Conservation (phyloP, 148 eudicot species). For the Vaccinium darrowii region DNA sequence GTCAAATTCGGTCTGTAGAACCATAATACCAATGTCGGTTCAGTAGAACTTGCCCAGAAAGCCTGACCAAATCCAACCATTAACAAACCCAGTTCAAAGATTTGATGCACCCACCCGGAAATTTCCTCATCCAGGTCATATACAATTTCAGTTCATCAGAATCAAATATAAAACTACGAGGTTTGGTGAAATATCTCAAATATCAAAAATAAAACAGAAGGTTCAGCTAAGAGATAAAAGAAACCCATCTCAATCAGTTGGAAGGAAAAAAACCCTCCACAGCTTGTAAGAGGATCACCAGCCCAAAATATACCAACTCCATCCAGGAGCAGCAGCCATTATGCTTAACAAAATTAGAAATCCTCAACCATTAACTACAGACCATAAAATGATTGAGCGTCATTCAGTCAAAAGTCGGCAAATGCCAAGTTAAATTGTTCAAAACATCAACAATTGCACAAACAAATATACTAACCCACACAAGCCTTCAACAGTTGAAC, state of each 20-base stretch:
- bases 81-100: not conserved
- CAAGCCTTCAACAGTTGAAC: not conserved
- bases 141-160: not conserved
- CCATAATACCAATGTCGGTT: not conserved
- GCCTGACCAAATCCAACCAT: not conserved
- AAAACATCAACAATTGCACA: not conserved
- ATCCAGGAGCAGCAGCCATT: not conserved
- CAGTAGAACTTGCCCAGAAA: not conserved
- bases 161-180: not conserved
- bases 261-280: not conserved
- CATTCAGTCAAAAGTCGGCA: conserved; percentile 1
- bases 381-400: not conserved
- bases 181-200: not conserved
- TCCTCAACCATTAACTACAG: not conserved
- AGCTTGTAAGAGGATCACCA: too few relatives aligned
- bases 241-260: not conserved
- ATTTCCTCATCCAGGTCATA: not conserved
- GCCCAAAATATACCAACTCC: not conserved
- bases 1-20: too few relatives aligned
- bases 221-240: not conserved
- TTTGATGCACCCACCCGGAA: not conserved
- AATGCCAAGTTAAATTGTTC: not conserved
- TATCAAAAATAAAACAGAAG: too few relatives aligned
- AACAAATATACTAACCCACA: not conserved
- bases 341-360: not conserved